Conservation (phyloP, 768 basidiomycete genomes). For the Leucosporidium creatinivorum region DNA sequence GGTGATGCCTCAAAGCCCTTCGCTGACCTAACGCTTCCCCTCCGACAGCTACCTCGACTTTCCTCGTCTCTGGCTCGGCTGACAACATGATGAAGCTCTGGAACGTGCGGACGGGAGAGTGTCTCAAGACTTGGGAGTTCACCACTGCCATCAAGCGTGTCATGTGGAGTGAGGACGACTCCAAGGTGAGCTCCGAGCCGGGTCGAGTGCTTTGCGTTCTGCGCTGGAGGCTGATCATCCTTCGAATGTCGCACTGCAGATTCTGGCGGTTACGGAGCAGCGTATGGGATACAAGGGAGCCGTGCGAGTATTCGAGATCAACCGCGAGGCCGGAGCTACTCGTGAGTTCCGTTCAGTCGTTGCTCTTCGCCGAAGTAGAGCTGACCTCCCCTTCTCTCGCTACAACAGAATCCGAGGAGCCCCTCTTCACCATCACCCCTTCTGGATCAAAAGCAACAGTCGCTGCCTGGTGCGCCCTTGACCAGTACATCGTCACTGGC, state of each 20-base stretch:
- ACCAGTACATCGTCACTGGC: slow-evolving; percentile 76
- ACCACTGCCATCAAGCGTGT: slow-evolving; percentile 96
- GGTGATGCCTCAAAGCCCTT: no score
- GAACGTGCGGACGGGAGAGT: slow-evolving; percentile 82
- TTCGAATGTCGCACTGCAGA: slow-evolving; percentile 42
- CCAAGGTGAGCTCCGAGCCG: slow-evolving; percentile 20
- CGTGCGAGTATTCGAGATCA: slow-evolving; percentile 81
- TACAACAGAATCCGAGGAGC: slow-evolving; percentile 21
- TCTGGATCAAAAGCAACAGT: slow-evolving; percentile 89
- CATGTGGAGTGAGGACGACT: slow-evolving; percentile 77
- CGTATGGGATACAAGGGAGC: slow-evolving; percentile 88
- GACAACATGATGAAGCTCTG: slow-evolving; percentile 90
- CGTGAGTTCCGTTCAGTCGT: neutral
- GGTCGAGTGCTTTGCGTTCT: neutral
- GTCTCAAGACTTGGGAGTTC: slow-evolving; percentile 93
- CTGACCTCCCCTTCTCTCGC: slow-evolving; percentile 5
- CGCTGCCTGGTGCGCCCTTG: slow-evolving; percentile 75
- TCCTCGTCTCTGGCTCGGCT: slow-evolving; percentile 82
- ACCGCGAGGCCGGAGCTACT: slow-evolving; percentile 59
- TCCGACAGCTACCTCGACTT: slow-evolving; percentile 64
- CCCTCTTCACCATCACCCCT: slow-evolving; percentile 33
- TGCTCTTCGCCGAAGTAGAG: no score
- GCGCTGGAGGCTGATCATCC: neutral
- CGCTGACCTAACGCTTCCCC: neutral
- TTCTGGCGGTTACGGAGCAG: slow-evolving; percentile 94